Evolutionary conservation across 768 basidiomycete species (phyloP).

Genomic region (Pisolithus albus): DNA sequence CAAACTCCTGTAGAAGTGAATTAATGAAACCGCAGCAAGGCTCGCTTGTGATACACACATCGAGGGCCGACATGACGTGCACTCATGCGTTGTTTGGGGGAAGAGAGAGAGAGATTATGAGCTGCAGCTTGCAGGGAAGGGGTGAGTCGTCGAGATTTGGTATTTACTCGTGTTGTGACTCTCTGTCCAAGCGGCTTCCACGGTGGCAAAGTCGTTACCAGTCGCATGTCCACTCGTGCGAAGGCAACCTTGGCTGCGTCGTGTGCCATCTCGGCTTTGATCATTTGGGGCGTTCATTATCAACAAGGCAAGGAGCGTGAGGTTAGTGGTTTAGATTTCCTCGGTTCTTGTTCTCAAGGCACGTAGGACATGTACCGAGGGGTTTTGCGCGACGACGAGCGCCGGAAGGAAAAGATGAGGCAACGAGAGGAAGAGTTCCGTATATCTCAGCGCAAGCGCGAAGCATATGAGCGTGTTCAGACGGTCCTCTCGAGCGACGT

Average conservation of each 20-base stretch:
- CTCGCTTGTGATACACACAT: constrained; percentile 25
- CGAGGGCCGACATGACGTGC: constrained; percentile 34
- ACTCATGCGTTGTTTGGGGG: constrained; percentile 13
- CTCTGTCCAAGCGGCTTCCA: background rate
- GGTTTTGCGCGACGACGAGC: constrained; percentile 82
- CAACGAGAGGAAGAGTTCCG: constrained; percentile 57
- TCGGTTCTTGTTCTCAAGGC: constrained; percentile 6
- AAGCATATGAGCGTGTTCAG: constrained; percentile 56
- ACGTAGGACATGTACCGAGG: constrained; percentile 84
- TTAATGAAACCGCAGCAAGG: constrained; percentile 4
- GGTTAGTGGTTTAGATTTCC: constrained; percentile 32
- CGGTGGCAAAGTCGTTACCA: constrained; percentile 15
- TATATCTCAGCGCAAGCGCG: constrained; percentile 56
- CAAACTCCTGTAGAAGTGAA: constrained; percentile 57
- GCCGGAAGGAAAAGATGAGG: constrained; percentile 62
- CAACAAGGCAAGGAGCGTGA: constrained; percentile 80
- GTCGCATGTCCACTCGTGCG: constrained; percentile 56
- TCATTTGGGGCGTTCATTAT: constrained; percentile 86
- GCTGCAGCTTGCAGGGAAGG: constrained; percentile 2
- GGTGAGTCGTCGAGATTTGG: background rate
- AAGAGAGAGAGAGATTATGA: constrained; percentile 11
- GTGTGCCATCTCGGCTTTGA: constrained; percentile 53
- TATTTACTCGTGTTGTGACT: constrained; percentile 39
- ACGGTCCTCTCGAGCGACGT: constrained; percentile 16
- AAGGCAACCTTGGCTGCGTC: constrained; percentile 70